phyloP scores from a whole-genome alignment of 129 eudicot genomes.

The Centaurea solstitialis region DNA sequence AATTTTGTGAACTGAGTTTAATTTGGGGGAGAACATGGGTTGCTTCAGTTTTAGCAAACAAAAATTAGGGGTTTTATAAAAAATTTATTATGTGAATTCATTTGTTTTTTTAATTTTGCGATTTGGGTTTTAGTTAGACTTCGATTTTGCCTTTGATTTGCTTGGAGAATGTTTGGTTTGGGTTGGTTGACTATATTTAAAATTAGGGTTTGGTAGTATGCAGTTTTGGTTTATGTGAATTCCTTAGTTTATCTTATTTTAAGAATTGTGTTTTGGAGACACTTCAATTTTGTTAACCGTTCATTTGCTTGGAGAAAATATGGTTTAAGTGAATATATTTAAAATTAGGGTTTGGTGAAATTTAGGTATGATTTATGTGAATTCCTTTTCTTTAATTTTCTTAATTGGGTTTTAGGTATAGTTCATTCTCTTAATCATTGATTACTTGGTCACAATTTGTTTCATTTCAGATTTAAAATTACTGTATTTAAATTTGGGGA shows the following conservation, averaged over 20 bases:
- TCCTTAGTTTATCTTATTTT: neutral
- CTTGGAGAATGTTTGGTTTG: conserved; percentile 4
- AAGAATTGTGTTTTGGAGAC: neutral
- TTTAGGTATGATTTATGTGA: neutral
- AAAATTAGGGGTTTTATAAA: neutral
- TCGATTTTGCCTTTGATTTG: neutral
- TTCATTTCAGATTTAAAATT: neutral
- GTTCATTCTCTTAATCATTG: neutral
- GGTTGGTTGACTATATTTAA: neutral
- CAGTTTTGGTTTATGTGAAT: neutral
- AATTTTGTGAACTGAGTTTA: neutral
- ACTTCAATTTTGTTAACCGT: neutral
- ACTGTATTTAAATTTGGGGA: neutral
- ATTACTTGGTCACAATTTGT: neutral
- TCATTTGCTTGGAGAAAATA: neutral
- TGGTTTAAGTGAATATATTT: neutral
- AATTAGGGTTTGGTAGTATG: neutral
- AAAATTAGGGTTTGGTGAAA: neutral
- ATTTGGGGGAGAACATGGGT: conserved; percentile 11
- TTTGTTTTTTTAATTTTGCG: neutral
- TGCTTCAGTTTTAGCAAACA: neutral
- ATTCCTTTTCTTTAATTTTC: neutral
- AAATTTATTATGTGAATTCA: neutral
- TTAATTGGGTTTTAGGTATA: neutral
- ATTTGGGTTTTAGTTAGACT: neutral